phyloP scores from a whole-genome alignment of 2,329 filamentous ascomycete species.

The Colletotrichum kahawae region DNA sequence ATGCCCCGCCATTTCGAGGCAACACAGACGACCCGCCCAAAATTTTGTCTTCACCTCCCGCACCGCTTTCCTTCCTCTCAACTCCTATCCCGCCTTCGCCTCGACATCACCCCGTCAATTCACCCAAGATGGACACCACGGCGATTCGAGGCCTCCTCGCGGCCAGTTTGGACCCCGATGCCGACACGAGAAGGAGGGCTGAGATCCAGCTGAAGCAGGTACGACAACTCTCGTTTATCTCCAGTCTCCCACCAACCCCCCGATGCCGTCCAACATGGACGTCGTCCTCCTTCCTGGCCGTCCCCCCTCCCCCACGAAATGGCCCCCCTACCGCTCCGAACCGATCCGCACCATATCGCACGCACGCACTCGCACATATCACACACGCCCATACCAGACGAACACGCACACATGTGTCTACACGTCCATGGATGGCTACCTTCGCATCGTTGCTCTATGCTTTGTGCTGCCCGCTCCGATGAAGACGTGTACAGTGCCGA shows the following conservation, averaged over 20 bases:
- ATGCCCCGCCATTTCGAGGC: slow-evolving; percentile 26
- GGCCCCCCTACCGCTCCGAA: slow-evolving; percentile 14
- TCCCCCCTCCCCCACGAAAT: slow-evolving; percentile 18
- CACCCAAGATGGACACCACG: slow-evolving; percentile 70
- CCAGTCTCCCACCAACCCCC: neutral
- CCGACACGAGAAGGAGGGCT: slow-evolving; percentile 76
- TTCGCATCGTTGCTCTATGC: slow-evolving; percentile 9
- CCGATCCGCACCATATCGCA: slow-evolving; percentile 14
- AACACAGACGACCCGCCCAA: slow-evolving; percentile 24
- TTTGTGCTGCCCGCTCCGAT: neutral
- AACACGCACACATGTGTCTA: slow-evolving; percentile 1
- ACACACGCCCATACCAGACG: slow-evolving; percentile 10
- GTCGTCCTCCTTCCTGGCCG: neutral
- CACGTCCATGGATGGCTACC: neutral
- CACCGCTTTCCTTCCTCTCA: slow-evolving; percentile 23
- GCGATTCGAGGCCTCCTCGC: slow-evolving; percentile 78
- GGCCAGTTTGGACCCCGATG: slow-evolving; percentile 76
- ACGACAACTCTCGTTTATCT: slow-evolving; percentile 37
- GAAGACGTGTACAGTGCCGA: neutral
- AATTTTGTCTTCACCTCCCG: slow-evolving; percentile 25
- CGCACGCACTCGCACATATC: neutral
- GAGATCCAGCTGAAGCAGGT: slow-evolving; percentile 85
- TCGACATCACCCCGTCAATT: slow-evolving; percentile 24
- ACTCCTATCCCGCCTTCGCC: slow-evolving; percentile 23
- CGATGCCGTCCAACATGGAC: neutral